Conservation (phyloP, 106 monocot species). For the Posidonia australis region DNA sequence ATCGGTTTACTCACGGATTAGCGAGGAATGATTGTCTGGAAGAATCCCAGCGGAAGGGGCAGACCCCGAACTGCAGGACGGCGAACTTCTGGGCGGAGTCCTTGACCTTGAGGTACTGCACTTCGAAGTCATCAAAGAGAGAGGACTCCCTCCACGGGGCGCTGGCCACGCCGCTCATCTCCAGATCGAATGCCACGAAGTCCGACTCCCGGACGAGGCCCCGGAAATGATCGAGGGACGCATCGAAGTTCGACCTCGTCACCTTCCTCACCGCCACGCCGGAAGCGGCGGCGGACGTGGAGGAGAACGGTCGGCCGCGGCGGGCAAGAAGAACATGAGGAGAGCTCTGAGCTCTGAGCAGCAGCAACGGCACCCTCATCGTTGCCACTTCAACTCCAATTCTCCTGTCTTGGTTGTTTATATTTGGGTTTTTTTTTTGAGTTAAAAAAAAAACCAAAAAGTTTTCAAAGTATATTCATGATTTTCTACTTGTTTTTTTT, state of each 20-base stretch:
- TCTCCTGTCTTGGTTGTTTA: too few species aligned
- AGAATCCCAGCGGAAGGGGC: slow-evolving; percentile 84
- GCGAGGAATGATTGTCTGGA: slow-evolving; percentile 41
- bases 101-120: slow-evolving; percentile 76
- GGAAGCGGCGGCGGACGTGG: slow-evolving; percentile 4
- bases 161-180: slow-evolving; percentile 92
- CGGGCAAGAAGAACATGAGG: not conserved
- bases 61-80: slow-evolving; percentile 77
- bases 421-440: too few species aligned
- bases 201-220: slow-evolving; percentile 43
- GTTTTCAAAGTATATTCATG: too few species aligned
- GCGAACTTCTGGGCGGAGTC: slow-evolving; percentile 87
- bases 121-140: slow-evolving; percentile 74
- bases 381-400: too few species aligned
- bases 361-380: too few species aligned
- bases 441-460: too few species aligned
- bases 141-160: slow-evolving; percentile 82
- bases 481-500: too few species aligned
- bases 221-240: slow-evolving; percentile 46
- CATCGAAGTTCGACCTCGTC: slow-evolving; percentile 52
- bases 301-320: slow-evolving; percentile 5
- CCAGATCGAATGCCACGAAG: slow-evolving; percentile 85
- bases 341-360: too few species aligned
- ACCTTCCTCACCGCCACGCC: slow-evolving; percentile 64
- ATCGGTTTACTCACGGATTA: slow-evolving; percentile 47